Conservation (phyloP, 2,329 filamentous ascomycete genomes). For the Penicillium sp. region DNA sequence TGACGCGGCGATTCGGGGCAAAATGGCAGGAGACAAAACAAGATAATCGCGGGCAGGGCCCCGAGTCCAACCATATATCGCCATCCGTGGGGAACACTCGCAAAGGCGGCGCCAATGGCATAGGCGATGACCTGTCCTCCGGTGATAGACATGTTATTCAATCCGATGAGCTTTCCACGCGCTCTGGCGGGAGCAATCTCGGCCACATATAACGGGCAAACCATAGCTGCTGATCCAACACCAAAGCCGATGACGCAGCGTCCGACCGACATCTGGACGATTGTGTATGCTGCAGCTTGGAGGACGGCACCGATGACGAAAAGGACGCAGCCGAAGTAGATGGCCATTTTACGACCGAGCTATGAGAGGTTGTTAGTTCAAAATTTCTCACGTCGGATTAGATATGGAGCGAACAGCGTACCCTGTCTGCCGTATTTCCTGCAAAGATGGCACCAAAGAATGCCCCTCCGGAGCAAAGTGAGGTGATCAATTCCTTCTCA, state of each 20-base stretch:
- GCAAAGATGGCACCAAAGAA: conserved; percentile 50
- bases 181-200: conserved; percentile 57
- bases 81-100: conserved; percentile 51
- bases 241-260: conserved; percentile 55
- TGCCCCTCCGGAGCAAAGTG: conserved; percentile 55
- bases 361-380: conserved; percentile 8
- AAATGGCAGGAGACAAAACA: conserved; percentile 50
- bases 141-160: conserved; percentile 55
- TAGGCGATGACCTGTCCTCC: conserved; percentile 49
- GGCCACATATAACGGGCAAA: conserved; percentile 53
- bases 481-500: conserved; percentile 58
- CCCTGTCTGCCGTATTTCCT: conserved; percentile 41
- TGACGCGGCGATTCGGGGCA: conserved; percentile 42
- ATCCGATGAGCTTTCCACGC: conserved; percentile 42
- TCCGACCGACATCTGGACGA: conserved; percentile 52
- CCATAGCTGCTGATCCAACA: conserved; percentile 55
- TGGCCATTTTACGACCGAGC: conserved; percentile 46
- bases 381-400: background rate
- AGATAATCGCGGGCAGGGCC: conserved; percentile 52
- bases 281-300: conserved; percentile 40
- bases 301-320: conserved; percentile 46
- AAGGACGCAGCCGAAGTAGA: conserved; percentile 47
- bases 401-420: conserved; percentile 37
- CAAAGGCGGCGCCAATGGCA: conserved; percentile 48
- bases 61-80: conserved; percentile 56